Evolutionary conservation across 225 moss, liverwort and hornwort genomes (phyloP).

Genomic region (Polytrichum commune): DNA sequence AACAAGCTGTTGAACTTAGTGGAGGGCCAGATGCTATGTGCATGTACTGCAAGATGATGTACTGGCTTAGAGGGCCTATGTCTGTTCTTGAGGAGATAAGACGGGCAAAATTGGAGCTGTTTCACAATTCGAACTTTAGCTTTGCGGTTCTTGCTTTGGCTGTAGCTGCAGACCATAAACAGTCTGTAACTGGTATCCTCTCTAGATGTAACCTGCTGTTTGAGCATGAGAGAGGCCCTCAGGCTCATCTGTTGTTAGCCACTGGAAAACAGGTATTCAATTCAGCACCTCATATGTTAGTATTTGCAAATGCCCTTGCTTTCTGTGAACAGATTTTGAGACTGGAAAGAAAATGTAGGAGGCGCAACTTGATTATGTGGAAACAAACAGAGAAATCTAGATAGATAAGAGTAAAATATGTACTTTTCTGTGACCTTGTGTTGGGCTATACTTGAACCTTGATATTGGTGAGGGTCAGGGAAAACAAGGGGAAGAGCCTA

Average conservation of each 20-base stretch:
- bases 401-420: neutral
- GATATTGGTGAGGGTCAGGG: conserved; percentile 16
- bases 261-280: conserved; percentile 71
- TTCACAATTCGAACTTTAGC: conserved; percentile 46
- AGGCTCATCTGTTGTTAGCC: conserved; percentile 65
- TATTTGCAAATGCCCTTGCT: neutral
- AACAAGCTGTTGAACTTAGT: conserved; percentile 68
- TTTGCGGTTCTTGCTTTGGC: conserved; percentile 75
- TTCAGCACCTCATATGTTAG: neutral
- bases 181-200: conserved; percentile 45
- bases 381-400: too few species aligned
- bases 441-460: neutral
- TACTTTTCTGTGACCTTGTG: neutral
- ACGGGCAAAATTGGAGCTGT: conserved; percentile 48
- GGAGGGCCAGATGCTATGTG: conserved; percentile 36
- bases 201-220: conserved; percentile 49
- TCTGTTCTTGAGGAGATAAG: conserved; percentile 65
- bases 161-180: conserved; percentile 56
- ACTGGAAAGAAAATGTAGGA: too few species aligned
- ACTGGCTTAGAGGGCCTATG: conserved; percentile 59
- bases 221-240: conserved; percentile 57
- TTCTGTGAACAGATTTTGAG: too few species aligned
- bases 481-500: conserved; percentile 38
- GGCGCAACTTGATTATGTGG: too few species aligned
- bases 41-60: conserved; percentile 74